These are phyloP conservation scores for Botrytis hyacinthi DNA, from an alignment of 2,329 filamentous ascomycete genomes.

Conservation along the genomic window DNA sequence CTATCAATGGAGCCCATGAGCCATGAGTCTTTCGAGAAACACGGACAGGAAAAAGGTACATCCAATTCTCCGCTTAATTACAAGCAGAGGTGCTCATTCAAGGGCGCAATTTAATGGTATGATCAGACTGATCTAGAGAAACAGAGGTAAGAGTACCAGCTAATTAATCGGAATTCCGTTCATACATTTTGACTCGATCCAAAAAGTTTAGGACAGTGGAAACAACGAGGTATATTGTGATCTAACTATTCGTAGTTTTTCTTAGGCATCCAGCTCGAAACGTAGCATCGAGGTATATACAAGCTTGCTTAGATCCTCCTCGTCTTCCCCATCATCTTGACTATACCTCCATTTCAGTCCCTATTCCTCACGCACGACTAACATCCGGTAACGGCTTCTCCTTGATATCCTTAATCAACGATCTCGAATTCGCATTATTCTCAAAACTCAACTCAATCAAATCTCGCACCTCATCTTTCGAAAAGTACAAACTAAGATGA, in stretches of 20 bases:
- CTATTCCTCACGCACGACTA: neutral
- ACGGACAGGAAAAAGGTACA: too few species aligned
- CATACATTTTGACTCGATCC: neutral
- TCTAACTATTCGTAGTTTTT: neutral
- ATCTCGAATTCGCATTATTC: slow-evolving; percentile 55
- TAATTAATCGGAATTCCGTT: neutral
- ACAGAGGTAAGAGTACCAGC: neutral
- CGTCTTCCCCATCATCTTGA: neutral
- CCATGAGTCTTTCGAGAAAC: too few species aligned
- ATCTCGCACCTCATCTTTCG: slow-evolving; percentile 59
- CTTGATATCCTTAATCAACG: slow-evolving; percentile 58
- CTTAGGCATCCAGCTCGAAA: neutral
- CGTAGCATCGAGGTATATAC: neutral
- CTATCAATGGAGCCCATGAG: neutral
- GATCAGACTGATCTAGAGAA: neutral
- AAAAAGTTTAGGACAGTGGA: neutral
- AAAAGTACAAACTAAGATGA: slow-evolving; percentile 63
- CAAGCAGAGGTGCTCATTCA: too few species aligned
- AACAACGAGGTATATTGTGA: neutral
- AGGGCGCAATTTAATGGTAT: neutral
- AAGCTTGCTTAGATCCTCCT: neutral
- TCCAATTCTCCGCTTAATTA: too few species aligned
- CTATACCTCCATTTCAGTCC: neutral
- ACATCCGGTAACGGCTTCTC: slow-evolving; percentile 35
- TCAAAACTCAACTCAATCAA: slow-evolving; percentile 63